Percentiles rank a stretch among this genome's conserved stretches.
Evolutionary conservation across 441 rosid genomes (phyloP).

Genomic region (Kokia cookei): DNA sequence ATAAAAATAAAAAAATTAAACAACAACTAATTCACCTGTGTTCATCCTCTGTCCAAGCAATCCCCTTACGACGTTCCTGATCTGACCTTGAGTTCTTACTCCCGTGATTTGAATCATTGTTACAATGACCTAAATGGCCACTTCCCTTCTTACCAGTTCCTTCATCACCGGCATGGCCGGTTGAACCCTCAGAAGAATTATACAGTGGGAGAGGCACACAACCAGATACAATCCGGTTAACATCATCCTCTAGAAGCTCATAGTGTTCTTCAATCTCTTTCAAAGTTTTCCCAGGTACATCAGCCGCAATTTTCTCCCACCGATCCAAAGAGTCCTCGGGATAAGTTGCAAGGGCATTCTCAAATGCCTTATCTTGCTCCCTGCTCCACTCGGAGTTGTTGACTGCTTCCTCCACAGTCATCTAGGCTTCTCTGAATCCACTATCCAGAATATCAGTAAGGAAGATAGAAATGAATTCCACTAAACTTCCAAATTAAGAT

Average conservation of each 20-base stretch:
- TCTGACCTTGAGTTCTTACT: conserved; percentile 78
- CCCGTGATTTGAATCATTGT: conserved; percentile 65
- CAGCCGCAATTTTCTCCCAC: conserved; percentile 85
- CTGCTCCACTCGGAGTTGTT: conserved; percentile 66
- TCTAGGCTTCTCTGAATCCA: conserved; percentile 32
- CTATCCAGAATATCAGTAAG: conserved; percentile 13
- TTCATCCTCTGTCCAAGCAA: conserved; percentile 99
- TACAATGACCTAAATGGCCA: conserved; percentile 40
- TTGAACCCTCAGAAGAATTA: conserved; percentile 59
- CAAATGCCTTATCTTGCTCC: conserved; percentile 91
- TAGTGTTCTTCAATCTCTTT: conserved; percentile 84
- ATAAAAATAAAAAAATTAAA: neutral
- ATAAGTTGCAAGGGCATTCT: conserved; percentile 73
- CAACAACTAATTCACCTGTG: conserved; percentile 60
- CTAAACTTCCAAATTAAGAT: conserved; percentile 18
- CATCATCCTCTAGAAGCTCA: conserved; percentile 79
- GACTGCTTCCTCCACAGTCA: conserved; percentile 71
- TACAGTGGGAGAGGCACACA: conserved; percentile 77
- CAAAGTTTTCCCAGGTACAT: conserved; percentile 72
- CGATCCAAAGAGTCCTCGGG: conserved; percentile 56
- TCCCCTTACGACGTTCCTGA: conserved; percentile 95
- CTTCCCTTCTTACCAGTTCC: conserved; percentile 64
- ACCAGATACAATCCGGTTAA: conserved; percentile 76
- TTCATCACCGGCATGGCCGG: conserved; percentile 56
- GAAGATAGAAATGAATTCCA: conserved; percentile 18